Evolutionary conservation across 2,329 filamentous ascomycete species (phyloP), one percentile per base, ranked within the genome.

Genomic region (Herpomyces periplanetae): DNA sequence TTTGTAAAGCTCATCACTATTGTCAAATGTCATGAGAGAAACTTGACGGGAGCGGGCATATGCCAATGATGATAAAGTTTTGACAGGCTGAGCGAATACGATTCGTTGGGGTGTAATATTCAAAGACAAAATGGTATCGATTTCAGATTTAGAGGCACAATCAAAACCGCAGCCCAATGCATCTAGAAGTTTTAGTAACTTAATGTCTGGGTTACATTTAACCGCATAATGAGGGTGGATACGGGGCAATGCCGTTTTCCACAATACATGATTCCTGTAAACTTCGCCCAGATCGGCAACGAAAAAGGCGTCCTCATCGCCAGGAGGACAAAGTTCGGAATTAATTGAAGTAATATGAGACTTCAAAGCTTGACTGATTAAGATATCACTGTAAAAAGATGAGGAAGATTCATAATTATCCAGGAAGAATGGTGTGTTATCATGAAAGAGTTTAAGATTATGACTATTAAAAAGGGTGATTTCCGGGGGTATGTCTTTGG

Each of bases 21-120:
- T 96, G 51, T 96, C 80, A 36, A 96, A 91, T 2, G 80, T 96
- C 75, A 96, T 91, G 49, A 87, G 68, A 45, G 65, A 75, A 36
- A 96, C 80, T 29, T 63, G 64, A 28, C 60, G 49, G 35, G 57
- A 52, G 33, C 64, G 58, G 27, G 84, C 80, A 34, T 73, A 85
- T 34, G 73, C 69, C 26, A 96, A 51, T 40, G 88, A 91, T 18
- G 75, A 88, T 45, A 80, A 85, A 33, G 80, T 96, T 58, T 96
- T 96, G 64, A 80, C 91, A 21, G 80, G 80, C 45, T 96, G 80
- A 19, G 80, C 80, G 36, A 91, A 96, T 43, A 96, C 88, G 47
- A 96, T 84, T 38, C 75, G 71, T 28, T 59, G 55, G 6, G 80
- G 66, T 34, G 66, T 60, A 28, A 85, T 51, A 30, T 71, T 73